These are phyloP conservation scores for Saccharomyces hybrid DNA, from an alignment of 1,139 yeast genomes.

Conservation along the genomic window DNA sequence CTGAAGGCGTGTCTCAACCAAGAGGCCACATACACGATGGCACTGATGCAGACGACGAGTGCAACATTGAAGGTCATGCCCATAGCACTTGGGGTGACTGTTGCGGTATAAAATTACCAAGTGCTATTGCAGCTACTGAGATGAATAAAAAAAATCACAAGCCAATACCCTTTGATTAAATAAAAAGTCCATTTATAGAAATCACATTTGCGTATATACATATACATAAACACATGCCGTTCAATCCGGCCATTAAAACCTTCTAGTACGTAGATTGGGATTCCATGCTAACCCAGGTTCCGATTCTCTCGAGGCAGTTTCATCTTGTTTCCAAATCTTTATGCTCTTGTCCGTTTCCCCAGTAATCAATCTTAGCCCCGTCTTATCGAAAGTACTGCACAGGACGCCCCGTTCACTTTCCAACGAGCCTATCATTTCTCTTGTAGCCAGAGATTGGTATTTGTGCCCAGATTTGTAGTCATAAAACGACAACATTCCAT, in stretches of 20 bases:
- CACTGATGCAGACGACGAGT: conserved; percentile 31
- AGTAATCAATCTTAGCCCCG: conserved; percentile 74
- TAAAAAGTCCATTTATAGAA: neutral
- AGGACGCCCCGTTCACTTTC: conserved; percentile 63
- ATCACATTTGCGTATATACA: neutral
- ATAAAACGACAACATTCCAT: conserved; percentile 69
- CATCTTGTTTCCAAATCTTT: conserved; percentile 68
- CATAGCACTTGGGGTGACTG: conserved; percentile 90
- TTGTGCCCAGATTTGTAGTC: conserved; percentile 68
- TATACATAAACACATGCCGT: neutral
- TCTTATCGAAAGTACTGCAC: conserved; percentile 66
- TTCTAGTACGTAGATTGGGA: conserved; percentile 30
- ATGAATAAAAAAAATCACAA: conserved; percentile 36
- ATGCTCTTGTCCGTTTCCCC: conserved; percentile 88
- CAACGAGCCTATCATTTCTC: conserved; percentile 60
- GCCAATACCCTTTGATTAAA: conserved; percentile 69
- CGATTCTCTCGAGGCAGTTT: conserved; percentile 38
- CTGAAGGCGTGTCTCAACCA: conserved; percentile 50
- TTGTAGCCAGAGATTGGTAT: conserved; percentile 47
- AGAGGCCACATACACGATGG: conserved; percentile 31
- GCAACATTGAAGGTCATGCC: conserved; percentile 35
- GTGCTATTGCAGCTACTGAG: conserved; percentile 85
- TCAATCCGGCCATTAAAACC: conserved; percentile 14
- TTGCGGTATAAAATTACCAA: conserved; percentile 93
- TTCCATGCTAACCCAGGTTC: conserved; percentile 45